Evolutionary conservation across 2,329 filamentous ascomycete genomes (phyloP).

Genomic region (Emydomyces testavorans): DNA sequence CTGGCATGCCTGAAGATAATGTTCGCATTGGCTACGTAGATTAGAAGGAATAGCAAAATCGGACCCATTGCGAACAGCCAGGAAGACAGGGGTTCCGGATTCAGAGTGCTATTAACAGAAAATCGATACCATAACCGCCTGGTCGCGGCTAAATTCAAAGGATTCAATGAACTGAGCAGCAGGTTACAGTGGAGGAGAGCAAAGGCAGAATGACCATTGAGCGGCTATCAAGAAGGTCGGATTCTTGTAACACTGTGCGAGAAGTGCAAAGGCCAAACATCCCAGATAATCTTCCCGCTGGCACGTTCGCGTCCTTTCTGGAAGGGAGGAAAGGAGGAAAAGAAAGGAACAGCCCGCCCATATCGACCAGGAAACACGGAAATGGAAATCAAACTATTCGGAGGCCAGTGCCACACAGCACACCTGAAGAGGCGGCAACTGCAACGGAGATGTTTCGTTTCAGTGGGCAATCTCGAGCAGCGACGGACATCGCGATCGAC

Average conservation of each 20-base stretch:
- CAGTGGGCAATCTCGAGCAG: background rate
- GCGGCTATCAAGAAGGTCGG: too few species aligned
- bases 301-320: too few species aligned
- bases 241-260: too few species aligned
- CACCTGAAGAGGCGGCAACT: background rate
- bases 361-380: too few species aligned
- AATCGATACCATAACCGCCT: background rate
- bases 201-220: too few species aligned
- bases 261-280: too few species aligned
- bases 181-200: too few species aligned
- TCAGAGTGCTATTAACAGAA: background rate
- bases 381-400: background rate
- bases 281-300: too few species aligned
- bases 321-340: too few species aligned
- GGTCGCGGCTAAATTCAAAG: too few species aligned
- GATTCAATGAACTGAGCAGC: too few species aligned
- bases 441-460: background rate
- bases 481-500: background rate
- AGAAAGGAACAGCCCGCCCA: too few species aligned
- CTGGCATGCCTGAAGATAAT: constrained; percentile 13
- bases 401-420: background rate
- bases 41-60: background rate
- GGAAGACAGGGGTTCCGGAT: background rate
- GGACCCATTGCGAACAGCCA: background rate
- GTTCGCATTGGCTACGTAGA: constrained; percentile 5